Evolutionary conservation across 768 basidiomycete species (phyloP), one percentile per base, ranked within the genome.

Genomic region (Leccinellum rugosiceps): DNA sequence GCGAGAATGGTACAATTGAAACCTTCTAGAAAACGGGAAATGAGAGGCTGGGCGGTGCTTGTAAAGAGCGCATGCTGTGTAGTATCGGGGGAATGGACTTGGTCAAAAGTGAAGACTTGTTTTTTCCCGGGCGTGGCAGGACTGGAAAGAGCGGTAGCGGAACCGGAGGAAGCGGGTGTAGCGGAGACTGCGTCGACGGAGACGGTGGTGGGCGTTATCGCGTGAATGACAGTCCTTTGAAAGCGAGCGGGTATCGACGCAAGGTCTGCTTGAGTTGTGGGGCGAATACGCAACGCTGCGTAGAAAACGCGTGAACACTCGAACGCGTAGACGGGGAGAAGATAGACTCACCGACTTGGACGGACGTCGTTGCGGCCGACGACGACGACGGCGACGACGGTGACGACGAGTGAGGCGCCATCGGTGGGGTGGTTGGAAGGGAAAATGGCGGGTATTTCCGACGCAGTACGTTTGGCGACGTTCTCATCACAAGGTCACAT

Each of bases 161-260:
- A 77, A 45, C 83, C 81, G 38, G 84, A 69, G 23, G 78, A 71
- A 48, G 81, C 66, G 38, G 82, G 77, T 47, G 80, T 71, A 59
- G 78, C 75, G 52, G 84, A 78, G 50, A 83, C 78, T 54, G 85
- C 76, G 72, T 98, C 96, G 63, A 97, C 86, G n/a, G 86, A 74
- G 59, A 98, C 85, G n/a, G 84, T 83, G 49, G 85, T 91, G 25
- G 82, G 63, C 19, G 90, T 84, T 52, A 80, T 78, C 21, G 91
- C 82, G 67, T 92, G 88, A 75, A 98, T 85, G 69, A 94, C 87
- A 62, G 86, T 83, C 62, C 90, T 86, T 76, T 97, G 95, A 75
- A 98, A 97, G 72, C 96, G 90, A 73, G 88, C 85, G 65, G 96
- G 96, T 61, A 96, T 94, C 68, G 88, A 87, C 51, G 80, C 79